Conservation (phyloP, 768 basidiomycete species). For the Auriscalpium orientale region DNA sequence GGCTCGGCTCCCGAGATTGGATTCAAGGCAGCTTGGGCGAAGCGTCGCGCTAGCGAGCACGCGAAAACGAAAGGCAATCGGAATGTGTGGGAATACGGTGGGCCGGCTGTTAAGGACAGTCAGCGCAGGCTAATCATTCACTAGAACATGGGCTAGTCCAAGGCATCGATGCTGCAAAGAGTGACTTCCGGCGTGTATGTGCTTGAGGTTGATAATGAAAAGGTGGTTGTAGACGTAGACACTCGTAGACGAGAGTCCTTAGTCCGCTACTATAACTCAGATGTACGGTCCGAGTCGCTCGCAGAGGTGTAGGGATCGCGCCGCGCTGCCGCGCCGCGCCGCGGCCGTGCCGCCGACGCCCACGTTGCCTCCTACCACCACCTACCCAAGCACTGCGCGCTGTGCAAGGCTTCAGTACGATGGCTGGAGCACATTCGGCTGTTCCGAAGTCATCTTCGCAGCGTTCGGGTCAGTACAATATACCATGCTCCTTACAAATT, state of each 20-base stretch:
- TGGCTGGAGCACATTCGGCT: too few relatives aligned
- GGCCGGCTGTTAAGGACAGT: too few relatives aligned
- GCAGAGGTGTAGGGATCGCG: too few relatives aligned
- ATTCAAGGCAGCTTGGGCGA: constrained; percentile 55
- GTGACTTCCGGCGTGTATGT: not conserved
- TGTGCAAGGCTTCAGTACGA: too few relatives aligned
- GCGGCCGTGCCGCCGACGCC: too few relatives aligned
- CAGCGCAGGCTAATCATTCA: too few relatives aligned
- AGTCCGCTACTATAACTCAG: not conserved
- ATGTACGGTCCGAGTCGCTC: not conserved
- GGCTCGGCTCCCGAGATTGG: constrained; percentile 48
- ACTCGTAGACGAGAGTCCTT: not conserved
- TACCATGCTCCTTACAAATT: too few relatives aligned
- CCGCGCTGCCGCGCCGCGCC: too few relatives aligned
- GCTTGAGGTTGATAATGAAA: not conserved
- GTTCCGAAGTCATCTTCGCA: too few relatives aligned
- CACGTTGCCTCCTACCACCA: too few relatives aligned
- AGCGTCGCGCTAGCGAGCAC: constrained; percentile 37
- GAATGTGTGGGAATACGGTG: constrained; percentile 64
- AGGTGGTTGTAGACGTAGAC: not conserved
- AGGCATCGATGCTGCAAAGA: not conserved
- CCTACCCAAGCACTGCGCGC: too few relatives aligned
- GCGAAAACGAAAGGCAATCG: constrained; percentile 32
- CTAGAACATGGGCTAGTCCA: not conserved
- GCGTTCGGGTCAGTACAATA: too few relatives aligned